These are phyloP conservation scores for Phanerochaete sordida DNA, from an alignment of 768 basidiomycete species.

Conservation along the genomic window DNA sequence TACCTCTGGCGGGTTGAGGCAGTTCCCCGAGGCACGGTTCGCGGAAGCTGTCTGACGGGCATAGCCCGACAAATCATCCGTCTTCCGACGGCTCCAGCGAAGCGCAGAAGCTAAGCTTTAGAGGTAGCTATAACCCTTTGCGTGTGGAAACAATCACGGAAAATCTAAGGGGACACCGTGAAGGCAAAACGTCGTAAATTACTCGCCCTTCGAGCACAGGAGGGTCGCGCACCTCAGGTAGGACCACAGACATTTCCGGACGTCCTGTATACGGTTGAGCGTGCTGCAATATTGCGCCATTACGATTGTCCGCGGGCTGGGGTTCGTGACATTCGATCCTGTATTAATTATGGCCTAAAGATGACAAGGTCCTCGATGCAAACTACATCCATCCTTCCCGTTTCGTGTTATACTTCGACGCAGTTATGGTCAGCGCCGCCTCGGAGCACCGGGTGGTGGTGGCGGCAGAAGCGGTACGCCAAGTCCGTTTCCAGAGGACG, in stretches of 20 bases:
- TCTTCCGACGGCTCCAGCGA: background rate
- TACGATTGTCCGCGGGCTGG: too few species aligned
- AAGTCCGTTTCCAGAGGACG: slow-evolving; percentile 26
- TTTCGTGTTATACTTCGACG: background rate
- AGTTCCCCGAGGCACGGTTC: background rate
- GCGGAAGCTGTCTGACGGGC: background rate
- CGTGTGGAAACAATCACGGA: background rate
- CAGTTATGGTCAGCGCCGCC: slow-evolving; percentile 31
- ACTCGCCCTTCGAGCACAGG: background rate
- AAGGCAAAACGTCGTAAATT: background rate
- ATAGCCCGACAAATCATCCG: background rate
- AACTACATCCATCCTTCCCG: background rate
- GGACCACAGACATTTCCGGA: background rate
- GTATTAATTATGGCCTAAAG: background rate
- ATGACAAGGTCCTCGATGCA: background rate
- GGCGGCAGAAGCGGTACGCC: slow-evolving; percentile 67
- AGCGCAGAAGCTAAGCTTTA: background rate
- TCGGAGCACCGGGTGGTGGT: slow-evolving; percentile 72
- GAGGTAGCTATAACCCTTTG: background rate
- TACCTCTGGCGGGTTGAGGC: too few species aligned
- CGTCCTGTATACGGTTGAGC: background rate
- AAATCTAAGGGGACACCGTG: background rate
- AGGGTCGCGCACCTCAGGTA: background rate
- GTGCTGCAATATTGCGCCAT: too few species aligned
- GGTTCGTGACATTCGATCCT: background rate